A percentile compares a stretch with the other conserved stretches of the same genome.
These are phyloP conservation scores for Arthrinium phaeospermum DNA, from an alignment of 2,329 filamentous ascomycete genomes.

Conservation along the genomic window DNA sequence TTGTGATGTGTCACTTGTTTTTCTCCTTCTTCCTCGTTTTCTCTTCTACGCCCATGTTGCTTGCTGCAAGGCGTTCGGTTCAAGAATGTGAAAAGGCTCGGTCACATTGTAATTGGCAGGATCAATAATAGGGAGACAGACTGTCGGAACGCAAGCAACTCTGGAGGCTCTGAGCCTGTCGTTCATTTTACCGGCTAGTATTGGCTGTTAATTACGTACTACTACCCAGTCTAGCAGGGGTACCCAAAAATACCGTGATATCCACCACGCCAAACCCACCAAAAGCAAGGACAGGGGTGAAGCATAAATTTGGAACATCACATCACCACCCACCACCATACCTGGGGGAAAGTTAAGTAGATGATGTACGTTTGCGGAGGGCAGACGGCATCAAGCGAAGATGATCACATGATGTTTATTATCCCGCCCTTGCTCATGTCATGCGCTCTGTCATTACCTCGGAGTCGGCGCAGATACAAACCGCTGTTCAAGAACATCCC, in stretches of 20 bases:
- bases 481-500: not conserved
- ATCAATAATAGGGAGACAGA: not conserved
- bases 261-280: not conserved
- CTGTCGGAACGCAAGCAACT: not conserved
- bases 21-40: not conserved
- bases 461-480: not conserved
- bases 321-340: not conserved
- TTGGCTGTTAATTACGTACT: not conserved
- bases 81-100: not conserved
- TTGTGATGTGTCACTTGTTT: constrained; percentile 2
- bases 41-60: not conserved
- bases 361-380: not conserved
- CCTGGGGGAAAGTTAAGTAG: not conserved
- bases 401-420: not conserved
- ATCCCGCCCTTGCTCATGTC: not conserved
- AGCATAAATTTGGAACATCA: not conserved
- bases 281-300: not conserved
- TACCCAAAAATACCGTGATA: not conserved
- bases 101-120: not conserved
- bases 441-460: not conserved
- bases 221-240: not conserved
- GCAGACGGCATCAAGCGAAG: not conserved
- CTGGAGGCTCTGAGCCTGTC: not conserved
- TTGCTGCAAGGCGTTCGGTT: constrained; percentile 1
- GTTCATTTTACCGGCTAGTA: not conserved